Percentiles rank a stretch among this genome's conserved stretches.
Evolutionary conservation across 140 eudicot genomes (phyloP).

Genomic region (Cichorium intybus): DNA sequence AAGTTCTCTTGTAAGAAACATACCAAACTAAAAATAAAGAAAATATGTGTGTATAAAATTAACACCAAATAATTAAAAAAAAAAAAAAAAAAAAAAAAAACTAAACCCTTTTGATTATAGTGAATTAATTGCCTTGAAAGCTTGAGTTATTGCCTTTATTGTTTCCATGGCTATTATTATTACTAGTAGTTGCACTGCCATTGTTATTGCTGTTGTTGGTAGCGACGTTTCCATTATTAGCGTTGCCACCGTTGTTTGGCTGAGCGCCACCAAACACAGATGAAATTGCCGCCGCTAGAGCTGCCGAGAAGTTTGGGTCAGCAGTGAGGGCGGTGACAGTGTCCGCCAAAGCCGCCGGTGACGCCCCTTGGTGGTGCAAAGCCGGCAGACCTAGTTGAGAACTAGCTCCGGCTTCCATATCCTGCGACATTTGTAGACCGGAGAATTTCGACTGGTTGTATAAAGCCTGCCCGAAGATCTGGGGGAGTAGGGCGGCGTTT

Average conservation of each 20-base stretch:
- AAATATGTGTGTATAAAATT: conserved; percentile 13
- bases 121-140: conserved; percentile 43
- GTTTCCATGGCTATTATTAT: conserved; percentile 49
- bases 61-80: conserved; percentile 11
- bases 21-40: not conserved
- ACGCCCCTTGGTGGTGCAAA: conserved; percentile 29
- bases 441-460: conserved; percentile 80
- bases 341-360: conserved; percentile 45
- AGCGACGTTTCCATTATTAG: conserved; percentile 31
- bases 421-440: conserved; percentile 69
- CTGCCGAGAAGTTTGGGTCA: conserved; percentile 79
- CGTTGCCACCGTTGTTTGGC: conserved; percentile 2
- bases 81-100: not conserved
- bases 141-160: conserved; percentile 46
- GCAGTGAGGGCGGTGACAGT: conserved; percentile 65
- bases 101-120: conserved; percentile 22
- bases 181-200: conserved; percentile 49
- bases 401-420: conserved; percentile 31
- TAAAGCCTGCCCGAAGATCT: conserved; percentile 66
- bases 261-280: conserved; percentile 45
- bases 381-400: conserved; percentile 17
- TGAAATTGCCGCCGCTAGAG: conserved; percentile 72
- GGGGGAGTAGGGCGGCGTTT: conserved; percentile 46
- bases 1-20: not conserved
- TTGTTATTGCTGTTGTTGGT: conserved; percentile 48